Evolutionary conservation across 2,329 filamentous ascomycete species (phyloP).

Genomic region (Diaporthe sp.): DNA sequence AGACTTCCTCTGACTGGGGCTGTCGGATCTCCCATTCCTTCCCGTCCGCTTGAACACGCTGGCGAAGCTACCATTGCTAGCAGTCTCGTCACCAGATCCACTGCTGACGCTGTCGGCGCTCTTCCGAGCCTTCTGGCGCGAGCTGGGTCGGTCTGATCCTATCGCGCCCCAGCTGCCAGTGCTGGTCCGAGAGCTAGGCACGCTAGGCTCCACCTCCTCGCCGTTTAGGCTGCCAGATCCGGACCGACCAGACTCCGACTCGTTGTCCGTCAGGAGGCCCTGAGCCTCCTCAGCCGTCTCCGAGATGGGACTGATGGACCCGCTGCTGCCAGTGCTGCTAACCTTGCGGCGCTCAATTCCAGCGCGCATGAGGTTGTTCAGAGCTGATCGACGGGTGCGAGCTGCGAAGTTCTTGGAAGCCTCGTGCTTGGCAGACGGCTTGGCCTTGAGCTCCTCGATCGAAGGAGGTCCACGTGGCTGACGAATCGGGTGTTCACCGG

Average conservation of each 20-base stretch:
- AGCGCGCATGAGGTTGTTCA: slow-evolving; percentile 91
- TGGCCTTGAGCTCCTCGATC: slow-evolving; percentile 88
- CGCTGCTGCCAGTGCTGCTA: slow-evolving; percentile 76
- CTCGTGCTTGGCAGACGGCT: slow-evolving; percentile 92
- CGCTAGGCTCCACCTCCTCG: slow-evolving; percentile 70
- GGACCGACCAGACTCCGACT: slow-evolving; percentile 77
- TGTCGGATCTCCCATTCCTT: slow-evolving; percentile 64
- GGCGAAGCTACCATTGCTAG: slow-evolving; percentile 70
- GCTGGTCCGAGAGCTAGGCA: slow-evolving; percentile 80
- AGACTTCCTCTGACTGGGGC: slow-evolving; percentile 76
- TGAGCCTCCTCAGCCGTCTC: slow-evolving; percentile 78
- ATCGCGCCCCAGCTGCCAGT: slow-evolving; percentile 83
- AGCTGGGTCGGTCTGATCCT: slow-evolving; percentile 84
- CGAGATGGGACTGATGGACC: slow-evolving; percentile 89
- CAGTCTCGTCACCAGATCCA: slow-evolving; percentile 61
- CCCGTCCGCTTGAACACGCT: slow-evolving; percentile 72
- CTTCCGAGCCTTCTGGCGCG: slow-evolving; percentile 72
- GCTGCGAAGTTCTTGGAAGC: slow-evolving; percentile 98
- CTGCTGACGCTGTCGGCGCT: slow-evolving; percentile 75
- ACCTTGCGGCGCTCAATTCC: slow-evolving; percentile 87
- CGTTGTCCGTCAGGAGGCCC: slow-evolving; percentile 77
- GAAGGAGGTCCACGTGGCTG: slow-evolving; percentile 93
- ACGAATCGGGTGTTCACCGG: slow-evolving; percentile 92
- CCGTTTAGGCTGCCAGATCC: slow-evolving; percentile 84
- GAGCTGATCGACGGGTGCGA: slow-evolving; percentile 89